Percentiles rank a stretch among this genome's conserved stretches.
These are phyloP conservation scores for Chlorophyllum brunneum DNA, from an alignment of 768 basidiomycete genomes.

Conservation along the genomic window DNA sequence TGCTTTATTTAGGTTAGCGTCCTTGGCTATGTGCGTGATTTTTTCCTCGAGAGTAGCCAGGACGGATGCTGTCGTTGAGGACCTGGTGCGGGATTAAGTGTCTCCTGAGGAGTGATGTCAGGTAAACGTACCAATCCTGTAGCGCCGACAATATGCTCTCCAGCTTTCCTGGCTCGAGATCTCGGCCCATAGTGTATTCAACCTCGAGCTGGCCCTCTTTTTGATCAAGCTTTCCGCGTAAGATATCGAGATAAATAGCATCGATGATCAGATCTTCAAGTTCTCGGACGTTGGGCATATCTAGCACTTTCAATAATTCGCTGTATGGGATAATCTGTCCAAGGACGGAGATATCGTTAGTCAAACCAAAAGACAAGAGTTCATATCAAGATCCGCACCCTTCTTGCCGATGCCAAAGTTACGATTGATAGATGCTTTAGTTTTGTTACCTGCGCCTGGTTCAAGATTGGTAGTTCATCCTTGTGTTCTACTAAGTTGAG, in stretches of 20 bases:
- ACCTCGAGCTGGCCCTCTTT: slow-evolving; percentile 86
- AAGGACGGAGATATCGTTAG: background rate
- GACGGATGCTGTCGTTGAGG: slow-evolving; percentile 65
- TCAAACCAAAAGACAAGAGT: background rate
- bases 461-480: slow-evolving; percentile 61
- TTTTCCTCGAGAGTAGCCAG: slow-evolving; percentile 71
- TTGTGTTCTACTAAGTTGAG: slow-evolving; percentile 51
- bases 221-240: slow-evolving; percentile 92
- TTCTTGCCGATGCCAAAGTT: slow-evolving; percentile 69
- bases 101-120: background rate
- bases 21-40: slow-evolving; percentile 50
- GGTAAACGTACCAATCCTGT: slow-evolving; percentile 54
- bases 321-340: slow-evolving; percentile 79
- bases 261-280: slow-evolving; percentile 98
- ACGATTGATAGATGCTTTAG: slow-evolving; percentile 93
- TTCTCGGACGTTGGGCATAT: slow-evolving; percentile 77
- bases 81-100: slow-evolving; percentile 39
- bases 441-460: slow-evolving; percentile 73
- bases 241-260: slow-evolving; percentile 86
- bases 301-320: slow-evolving; percentile 62
- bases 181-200: slow-evolving; percentile 89
- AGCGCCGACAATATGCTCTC: slow-evolving; percentile 58
- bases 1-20: slow-evolving; percentile 34
- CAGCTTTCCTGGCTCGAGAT: slow-evolving; percentile 75
- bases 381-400: slow-evolving; percentile 49